Evolutionary conservation across 2,329 filamentous ascomycete species (phyloP).

Genomic region (Beauveria sp.): DNA sequence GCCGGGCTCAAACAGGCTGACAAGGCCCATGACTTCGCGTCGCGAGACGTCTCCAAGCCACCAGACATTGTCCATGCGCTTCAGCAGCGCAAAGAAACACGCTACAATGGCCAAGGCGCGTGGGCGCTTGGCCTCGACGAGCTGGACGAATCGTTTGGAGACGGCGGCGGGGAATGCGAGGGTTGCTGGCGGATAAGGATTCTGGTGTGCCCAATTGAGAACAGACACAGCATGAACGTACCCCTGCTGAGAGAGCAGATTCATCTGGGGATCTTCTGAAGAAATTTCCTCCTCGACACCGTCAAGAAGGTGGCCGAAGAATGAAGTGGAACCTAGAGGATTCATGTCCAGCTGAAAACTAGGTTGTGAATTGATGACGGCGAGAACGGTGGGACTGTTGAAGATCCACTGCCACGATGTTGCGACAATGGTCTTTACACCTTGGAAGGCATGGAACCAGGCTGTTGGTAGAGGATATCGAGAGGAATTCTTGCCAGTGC

Average conservation of each 20-base stretch:
- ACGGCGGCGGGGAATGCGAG: constrained; percentile 59
- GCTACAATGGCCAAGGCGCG: constrained; percentile 57
- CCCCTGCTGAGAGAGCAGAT: constrained; percentile 36
- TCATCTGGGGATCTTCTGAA: constrained; percentile 23
- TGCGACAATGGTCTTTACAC: constrained; percentile 57
- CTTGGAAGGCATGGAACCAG: constrained; percentile 62
- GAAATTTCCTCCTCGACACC: constrained; percentile 50
- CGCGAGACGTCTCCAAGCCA: constrained; percentile 62
- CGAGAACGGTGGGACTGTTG: constrained; percentile 47
- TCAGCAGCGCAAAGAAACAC: constrained; percentile 59
- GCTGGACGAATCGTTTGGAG: constrained; percentile 51
- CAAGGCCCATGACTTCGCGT: constrained; percentile 57
- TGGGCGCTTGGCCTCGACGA: constrained; percentile 50
- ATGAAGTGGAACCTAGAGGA: constrained; percentile 41
- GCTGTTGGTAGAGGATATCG: constrained; percentile 52
- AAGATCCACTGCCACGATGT: constrained; percentile 58
- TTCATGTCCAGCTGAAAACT: constrained; percentile 53
- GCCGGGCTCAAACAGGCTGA: constrained; percentile 50
- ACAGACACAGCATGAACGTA: constrained; percentile 60
- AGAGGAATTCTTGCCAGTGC: constrained; percentile 28
- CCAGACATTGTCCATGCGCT: constrained; percentile 56
- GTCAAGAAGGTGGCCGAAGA: constrained; percentile 54
- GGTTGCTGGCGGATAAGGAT: constrained; percentile 49
- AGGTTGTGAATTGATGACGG: constrained; percentile 57
- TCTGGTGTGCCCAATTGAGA: constrained; percentile 58